phyloP scores from a whole-genome alignment of 2,329 filamentous ascomycete genomes.

The Pseudogymnoascus sp. region DNA sequence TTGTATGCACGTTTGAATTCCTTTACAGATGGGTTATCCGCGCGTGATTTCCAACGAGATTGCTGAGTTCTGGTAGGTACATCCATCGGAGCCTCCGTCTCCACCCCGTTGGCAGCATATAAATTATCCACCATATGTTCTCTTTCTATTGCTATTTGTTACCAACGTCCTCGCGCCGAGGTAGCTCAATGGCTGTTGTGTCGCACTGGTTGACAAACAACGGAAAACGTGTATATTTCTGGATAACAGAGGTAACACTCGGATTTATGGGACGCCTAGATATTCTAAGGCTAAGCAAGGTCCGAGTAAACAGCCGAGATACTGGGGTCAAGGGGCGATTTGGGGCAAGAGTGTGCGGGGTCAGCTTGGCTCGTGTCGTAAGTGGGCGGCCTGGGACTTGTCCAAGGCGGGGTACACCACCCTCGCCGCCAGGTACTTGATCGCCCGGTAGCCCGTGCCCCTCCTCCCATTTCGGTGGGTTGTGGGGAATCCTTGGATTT shows the following conservation, averaged over 20 bases:
- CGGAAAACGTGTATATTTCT: not conserved
- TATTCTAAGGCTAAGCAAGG: not conserved
- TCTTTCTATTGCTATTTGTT: not conserved
- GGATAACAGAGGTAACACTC: not conserved
- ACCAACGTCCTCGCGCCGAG: not conserved
- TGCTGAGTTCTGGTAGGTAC: not conserved
- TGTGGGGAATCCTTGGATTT: not conserved
- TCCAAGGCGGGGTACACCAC: not conserved
- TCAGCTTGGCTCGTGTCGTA: not conserved
- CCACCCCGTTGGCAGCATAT: not conserved
- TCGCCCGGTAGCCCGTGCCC: not conserved
- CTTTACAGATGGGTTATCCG: not conserved
- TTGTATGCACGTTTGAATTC: conserved; percentile 46
- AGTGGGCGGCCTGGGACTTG: too few species aligned
- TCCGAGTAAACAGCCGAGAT: not conserved
- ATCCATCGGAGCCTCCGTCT: not conserved
- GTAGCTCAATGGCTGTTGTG: not conserved
- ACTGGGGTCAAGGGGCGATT: not conserved
- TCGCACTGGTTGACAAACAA: not conserved
- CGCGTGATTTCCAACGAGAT: not conserved
- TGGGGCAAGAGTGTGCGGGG: not conserved
- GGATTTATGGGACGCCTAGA: not conserved
- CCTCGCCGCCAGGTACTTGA: not conserved
- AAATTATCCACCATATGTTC: not conserved
- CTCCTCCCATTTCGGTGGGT: not conserved